A percentile compares a stretch with the other conserved stretches of the same genome.
Conservation (phyloP, 2,329 filamentous ascomycete species). For the Nothomitra cinnamomea region DNA sequence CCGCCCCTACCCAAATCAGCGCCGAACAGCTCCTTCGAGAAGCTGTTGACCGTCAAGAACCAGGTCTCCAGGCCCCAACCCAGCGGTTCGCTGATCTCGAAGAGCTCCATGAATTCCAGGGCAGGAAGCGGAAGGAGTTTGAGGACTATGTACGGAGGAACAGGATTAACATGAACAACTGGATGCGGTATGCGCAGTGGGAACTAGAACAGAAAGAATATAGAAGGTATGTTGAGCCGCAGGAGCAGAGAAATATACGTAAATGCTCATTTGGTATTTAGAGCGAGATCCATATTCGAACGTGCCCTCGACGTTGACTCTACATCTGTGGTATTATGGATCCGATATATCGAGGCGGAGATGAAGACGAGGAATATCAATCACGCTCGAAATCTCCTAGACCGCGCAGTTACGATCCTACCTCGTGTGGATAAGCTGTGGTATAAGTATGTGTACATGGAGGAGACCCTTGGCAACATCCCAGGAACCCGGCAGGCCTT, state of each 20-base stretch:
- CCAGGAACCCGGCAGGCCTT: constrained; percentile 86
- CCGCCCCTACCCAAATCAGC: constrained; percentile 61
- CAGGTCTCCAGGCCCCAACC: constrained; percentile 70
- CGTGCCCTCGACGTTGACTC: constrained; percentile 82
- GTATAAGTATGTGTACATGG: constrained; percentile 99
- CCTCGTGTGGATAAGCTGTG: constrained; percentile 90
- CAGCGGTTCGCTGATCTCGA: constrained; percentile 93
- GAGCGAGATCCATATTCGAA: constrained; percentile 86
- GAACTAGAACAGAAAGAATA: constrained; percentile 98
- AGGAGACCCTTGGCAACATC: constrained; percentile 92
- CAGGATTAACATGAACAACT: constrained; percentile 92
- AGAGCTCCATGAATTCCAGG: constrained; percentile 94
- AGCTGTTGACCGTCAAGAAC: constrained; percentile 91
- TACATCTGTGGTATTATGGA: constrained; percentile 75
- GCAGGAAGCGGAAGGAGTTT: constrained; percentile 87
- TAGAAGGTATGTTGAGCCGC: constrained; percentile 24
- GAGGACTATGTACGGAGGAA: constrained; percentile 96
- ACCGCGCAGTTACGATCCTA: constrained; percentile 82
- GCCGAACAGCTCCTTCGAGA: constrained; percentile 95
- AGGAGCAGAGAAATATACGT: not conserved
- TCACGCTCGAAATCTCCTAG: constrained; percentile 84
- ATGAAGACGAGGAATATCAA: constrained; percentile 95
- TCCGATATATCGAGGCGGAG: constrained; percentile 87
- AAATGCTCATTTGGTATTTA: constrained; percentile 17
- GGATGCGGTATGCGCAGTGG: constrained; percentile 95